These are phyloP conservation scores for Malassezia globosa DNA, from an alignment of 1,284 basidiomycete genomes.

Conservation along the genomic window DNA sequence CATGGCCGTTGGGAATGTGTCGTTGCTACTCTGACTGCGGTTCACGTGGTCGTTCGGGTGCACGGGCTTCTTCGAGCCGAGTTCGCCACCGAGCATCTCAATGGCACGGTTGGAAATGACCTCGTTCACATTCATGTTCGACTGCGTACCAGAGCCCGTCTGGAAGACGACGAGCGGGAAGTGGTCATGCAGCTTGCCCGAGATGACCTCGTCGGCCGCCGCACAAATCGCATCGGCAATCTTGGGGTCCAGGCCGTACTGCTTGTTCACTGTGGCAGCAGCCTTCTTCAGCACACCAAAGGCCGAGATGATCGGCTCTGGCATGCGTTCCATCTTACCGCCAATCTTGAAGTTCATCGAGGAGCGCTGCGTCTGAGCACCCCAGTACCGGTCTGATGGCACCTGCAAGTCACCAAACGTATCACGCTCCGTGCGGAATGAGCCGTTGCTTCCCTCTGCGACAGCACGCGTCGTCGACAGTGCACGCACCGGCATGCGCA, in stretches of 20 bases:
- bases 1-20: constrained; percentile 99
- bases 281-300: constrained; percentile 98
- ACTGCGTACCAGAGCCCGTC: constrained; percentile 96
- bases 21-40: constrained; percentile 97
- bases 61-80: constrained; percentile 92
- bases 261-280: constrained; percentile 78
- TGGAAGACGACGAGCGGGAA: constrained; percentile 99
- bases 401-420: constrained; percentile 88
- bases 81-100: constrained; percentile 85
- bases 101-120: constrained; percentile 98
- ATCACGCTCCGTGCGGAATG: constrained; percentile 51
- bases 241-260: constrained; percentile 81
- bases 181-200: constrained; percentile 69
- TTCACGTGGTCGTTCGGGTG: constrained; percentile 99
- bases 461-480: not conserved
- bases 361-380: constrained; percentile 95
- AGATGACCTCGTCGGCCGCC: constrained; percentile 95
- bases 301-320: constrained; percentile 86
- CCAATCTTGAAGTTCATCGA: constrained; percentile 98
- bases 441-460: not conserved
- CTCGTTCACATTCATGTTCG: constrained; percentile 99
- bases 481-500: constrained; percentile 1
- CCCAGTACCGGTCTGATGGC: constrained; percentile 91
- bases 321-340: constrained; percentile 80
- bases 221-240: constrained; percentile 77